Evolutionary conservation across 225 moss, liverwort and hornwort genomes (phyloP).

Genomic region (Sphagnum contortum): DNA sequence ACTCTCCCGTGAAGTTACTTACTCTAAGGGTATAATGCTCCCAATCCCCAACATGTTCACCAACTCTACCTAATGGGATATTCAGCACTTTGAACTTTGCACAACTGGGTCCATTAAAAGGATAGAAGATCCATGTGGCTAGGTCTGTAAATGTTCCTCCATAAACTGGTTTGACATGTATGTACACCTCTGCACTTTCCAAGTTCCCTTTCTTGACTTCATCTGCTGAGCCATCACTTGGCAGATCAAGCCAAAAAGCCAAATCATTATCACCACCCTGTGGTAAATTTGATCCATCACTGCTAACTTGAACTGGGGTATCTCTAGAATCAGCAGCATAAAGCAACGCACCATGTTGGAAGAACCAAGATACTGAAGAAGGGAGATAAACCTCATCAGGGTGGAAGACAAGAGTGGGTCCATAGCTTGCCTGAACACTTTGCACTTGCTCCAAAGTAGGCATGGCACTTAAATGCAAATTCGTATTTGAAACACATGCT

Average conservation of each 20-base stretch:
- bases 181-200: slow-evolving; percentile 30
- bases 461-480: slow-evolving; percentile 15
- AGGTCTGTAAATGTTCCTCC: slow-evolving; percentile 63
- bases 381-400: slow-evolving; percentile 55
- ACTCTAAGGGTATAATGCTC: slow-evolving; percentile 69
- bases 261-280: slow-evolving; percentile 55
- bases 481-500: too few relatives aligned
- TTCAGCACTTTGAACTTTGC: slow-evolving; percentile 48
- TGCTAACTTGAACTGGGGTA: slow-evolving; percentile 27
- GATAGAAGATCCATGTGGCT: slow-evolving; percentile 61
- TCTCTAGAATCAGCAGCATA: slow-evolving; percentile 19
- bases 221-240: slow-evolving; percentile 33
- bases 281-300: slow-evolving; percentile 60
- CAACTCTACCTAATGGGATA: slow-evolving; percentile 56
- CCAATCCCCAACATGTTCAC: slow-evolving; percentile 81
- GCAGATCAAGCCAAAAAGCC: slow-evolving; percentile 56
- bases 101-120: slow-evolving; percentile 64
- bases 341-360: slow-evolving; percentile 50
- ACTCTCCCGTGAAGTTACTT: slow-evolving; percentile 72
- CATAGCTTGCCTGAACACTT: slow-evolving; percentile 35
- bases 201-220: slow-evolving; percentile 56
- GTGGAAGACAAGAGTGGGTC: slow-evolving; percentile 65
- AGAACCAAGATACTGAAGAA: slow-evolving; percentile 60
- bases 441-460: slow-evolving; percentile 56
- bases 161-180: slow-evolving; percentile 75